A percentile compares a stretch with the other conserved stretches of the same genome.
Conservation (phyloP, 129 eudicot genomes). For the Chrysanthemum makinoi region DNA sequence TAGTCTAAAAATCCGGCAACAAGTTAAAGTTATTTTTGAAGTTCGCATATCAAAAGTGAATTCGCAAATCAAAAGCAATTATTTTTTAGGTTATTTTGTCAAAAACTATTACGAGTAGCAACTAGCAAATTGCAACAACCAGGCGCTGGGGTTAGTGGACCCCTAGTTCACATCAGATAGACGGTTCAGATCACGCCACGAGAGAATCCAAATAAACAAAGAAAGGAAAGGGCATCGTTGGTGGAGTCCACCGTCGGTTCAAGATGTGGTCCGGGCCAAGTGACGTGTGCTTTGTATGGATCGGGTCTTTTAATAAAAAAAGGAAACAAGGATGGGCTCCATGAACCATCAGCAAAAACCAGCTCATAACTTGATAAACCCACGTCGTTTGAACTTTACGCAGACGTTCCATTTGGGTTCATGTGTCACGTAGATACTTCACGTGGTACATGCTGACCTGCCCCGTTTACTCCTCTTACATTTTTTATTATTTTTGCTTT, state of each 20-base stretch:
- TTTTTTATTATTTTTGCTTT: too few species aligned
- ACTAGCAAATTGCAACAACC: too few species aligned
- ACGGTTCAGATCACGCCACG: background rate
- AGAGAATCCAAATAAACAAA: background rate
- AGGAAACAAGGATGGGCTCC: constrained; percentile 1
- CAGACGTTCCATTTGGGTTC: constrained; percentile 1
- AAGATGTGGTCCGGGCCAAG: constrained; percentile 23
- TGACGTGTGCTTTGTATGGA: constrained; percentile 26
- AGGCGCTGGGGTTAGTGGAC: background rate
- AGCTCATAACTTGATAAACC: constrained; percentile 24
- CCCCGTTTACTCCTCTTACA: too few species aligned
- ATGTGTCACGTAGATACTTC: background rate
- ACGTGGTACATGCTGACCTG: background rate
- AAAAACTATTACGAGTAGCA: too few species aligned
- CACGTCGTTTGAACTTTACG: constrained; percentile 12
- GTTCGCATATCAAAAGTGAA: too few species aligned
- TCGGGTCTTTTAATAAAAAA: constrained; percentile 4
- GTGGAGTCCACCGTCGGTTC: constrained; percentile 35
- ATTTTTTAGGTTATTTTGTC: too few species aligned
- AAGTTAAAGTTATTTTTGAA: too few species aligned
- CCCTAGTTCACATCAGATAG: background rate
- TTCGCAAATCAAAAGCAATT: too few species aligned
- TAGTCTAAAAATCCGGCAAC: too few species aligned
- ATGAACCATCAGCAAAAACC: constrained; percentile 27
- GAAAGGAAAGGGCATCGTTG: constrained; percentile 13